A percentile compares a stretch with the other conserved stretches of the same genome.
Conservation (phyloP, 2,329 filamentous ascomycete genomes). For the Simplicillium sp. region DNA sequence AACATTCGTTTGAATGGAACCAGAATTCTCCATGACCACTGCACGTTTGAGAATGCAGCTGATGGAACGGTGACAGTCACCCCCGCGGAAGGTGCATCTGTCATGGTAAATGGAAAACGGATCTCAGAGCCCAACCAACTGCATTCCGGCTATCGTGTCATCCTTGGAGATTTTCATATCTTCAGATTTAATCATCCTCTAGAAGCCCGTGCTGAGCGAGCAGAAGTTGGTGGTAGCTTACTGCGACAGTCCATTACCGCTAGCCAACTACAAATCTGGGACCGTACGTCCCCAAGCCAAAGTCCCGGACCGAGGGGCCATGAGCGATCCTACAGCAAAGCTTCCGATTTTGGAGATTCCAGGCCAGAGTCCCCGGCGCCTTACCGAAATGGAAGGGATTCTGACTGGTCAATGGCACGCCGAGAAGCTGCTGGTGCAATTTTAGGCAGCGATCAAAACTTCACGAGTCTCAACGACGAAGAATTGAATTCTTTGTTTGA, state of each 20-base stretch:
- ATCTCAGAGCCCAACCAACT: slow-evolving; percentile 79
- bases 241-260: slow-evolving; percentile 72
- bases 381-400: slow-evolving; percentile 62
- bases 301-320: slow-evolving; percentile 56
- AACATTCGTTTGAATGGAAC: slow-evolving; percentile 93
- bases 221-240: slow-evolving; percentile 69
- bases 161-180: slow-evolving; percentile 96
- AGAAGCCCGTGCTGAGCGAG: slow-evolving; percentile 86
- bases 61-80: slow-evolving; percentile 90
- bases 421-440: slow-evolving; percentile 89
- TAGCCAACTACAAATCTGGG: slow-evolving; percentile 51
- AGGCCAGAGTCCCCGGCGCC: slow-evolving; percentile 73
- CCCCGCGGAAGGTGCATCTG: slow-evolving; percentile 81
- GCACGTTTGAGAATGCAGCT: slow-evolving; percentile 76
- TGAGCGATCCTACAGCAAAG: slow-evolving; percentile 70
- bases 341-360: slow-evolving; percentile 71
- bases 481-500: slow-evolving; percentile 91
- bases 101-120: slow-evolving; percentile 95
- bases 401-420: slow-evolving; percentile 90
- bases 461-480: slow-evolving; percentile 82
- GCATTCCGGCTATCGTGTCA: slow-evolving; percentile 88
- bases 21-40: slow-evolving; percentile 87
- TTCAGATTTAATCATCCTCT: slow-evolving; percentile 97
- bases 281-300: slow-evolving; percentile 47
- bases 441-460: slow-evolving; percentile 83